These are phyloP conservation scores for Acanthamoeba triangularis DNA, from an alignment of 208 protist genomes.

Conservation along the genomic window DNA sequence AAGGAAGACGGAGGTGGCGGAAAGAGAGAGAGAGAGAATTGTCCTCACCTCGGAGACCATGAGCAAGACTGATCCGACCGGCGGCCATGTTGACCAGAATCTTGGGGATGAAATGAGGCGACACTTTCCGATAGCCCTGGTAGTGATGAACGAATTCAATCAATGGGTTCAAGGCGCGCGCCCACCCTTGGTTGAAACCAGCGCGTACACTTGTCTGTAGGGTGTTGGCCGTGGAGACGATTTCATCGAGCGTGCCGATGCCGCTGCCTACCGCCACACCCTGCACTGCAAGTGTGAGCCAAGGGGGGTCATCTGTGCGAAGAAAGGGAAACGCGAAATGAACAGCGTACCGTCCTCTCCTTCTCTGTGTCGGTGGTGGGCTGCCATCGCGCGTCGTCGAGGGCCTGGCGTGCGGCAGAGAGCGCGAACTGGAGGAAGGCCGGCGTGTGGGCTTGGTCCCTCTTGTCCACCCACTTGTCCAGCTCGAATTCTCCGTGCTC, in stretches of 20 bases:
- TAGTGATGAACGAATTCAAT: conserved; percentile 92
- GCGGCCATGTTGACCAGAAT: conserved; percentile 98
- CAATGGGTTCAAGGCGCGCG: conserved; percentile 88
- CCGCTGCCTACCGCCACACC: conserved; percentile 59
- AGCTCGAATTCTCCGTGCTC: conserved; percentile 59
- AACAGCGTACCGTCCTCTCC: conserved; percentile 83
- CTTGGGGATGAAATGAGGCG: conserved; percentile 96
- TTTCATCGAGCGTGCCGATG: conserved; percentile 59
- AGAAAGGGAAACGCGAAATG: background rate
- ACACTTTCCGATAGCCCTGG: conserved; percentile 85
- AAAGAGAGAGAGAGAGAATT: background rate
- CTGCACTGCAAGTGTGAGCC: background rate
- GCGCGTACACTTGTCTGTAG: conserved; percentile 22
- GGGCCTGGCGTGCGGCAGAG: conserved; percentile 79
- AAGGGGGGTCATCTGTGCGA: too few species aligned
- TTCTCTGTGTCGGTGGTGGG: conserved; percentile 74
- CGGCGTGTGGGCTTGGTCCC: conserved; percentile 56
- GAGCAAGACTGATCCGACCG: conserved; percentile 90
- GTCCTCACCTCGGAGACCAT: background rate
- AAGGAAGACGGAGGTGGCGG: background rate
- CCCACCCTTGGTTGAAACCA: background rate
- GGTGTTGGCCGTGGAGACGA: conserved; percentile 16
- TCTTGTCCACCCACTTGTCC: conserved; percentile 63
- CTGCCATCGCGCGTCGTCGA: conserved; percentile 82
- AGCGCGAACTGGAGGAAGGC: conserved; percentile 89